These are phyloP conservation scores for Termitomyces sp. DNA, from an alignment of 768 basidiomycete genomes.

Conservation along the genomic window DNA sequence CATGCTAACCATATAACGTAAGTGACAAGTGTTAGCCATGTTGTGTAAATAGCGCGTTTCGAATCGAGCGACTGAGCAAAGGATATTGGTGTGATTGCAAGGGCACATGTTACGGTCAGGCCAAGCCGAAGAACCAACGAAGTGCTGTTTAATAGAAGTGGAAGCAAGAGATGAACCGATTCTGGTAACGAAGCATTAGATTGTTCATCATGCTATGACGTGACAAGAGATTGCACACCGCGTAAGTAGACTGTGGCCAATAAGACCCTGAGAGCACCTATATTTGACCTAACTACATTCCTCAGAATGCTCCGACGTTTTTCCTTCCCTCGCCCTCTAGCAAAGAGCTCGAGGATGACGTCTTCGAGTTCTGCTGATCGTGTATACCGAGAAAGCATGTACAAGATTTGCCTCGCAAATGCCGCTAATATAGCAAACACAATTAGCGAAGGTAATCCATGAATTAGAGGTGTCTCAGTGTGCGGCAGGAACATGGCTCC, in stretches of 20 bases:
- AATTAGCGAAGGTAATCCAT: conserved; percentile 44
- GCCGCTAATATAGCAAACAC: conserved; percentile 53
- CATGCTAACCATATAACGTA: conserved; percentile 60
- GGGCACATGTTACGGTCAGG: conserved; percentile 35
- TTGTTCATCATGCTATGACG: background rate
- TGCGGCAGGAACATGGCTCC: conserved; percentile 63
- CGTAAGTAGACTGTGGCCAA: conserved; percentile 61
- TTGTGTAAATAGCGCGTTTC: conserved; percentile 48
- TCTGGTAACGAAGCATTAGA: conserved; percentile 33
- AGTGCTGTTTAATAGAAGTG: conserved; percentile 36
- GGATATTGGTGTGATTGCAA: conserved; percentile 45
- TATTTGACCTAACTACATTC: conserved; percentile 36
- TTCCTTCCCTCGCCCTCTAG: conserved; percentile 50
- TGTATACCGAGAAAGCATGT: conserved; percentile 71
- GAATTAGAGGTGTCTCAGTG: conserved; percentile 40
- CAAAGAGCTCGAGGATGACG: conserved; percentile 56
- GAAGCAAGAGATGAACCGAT: conserved; percentile 46
- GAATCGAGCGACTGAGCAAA: conserved; percentile 51
- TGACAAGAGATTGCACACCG: conserved; percentile 37
- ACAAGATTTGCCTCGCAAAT: conserved; percentile 67
- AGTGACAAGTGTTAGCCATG: conserved; percentile 52
- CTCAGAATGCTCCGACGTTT: conserved; percentile 39
- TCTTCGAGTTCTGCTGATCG: conserved; percentile 63
- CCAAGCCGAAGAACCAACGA: conserved; percentile 30
- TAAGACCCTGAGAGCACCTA: conserved; percentile 41